A percentile compares a stretch with the other conserved stretches of the same genome.
Conservation (phyloP, 371 early-diverging fungal species). For the Mucor sp. region DNA sequence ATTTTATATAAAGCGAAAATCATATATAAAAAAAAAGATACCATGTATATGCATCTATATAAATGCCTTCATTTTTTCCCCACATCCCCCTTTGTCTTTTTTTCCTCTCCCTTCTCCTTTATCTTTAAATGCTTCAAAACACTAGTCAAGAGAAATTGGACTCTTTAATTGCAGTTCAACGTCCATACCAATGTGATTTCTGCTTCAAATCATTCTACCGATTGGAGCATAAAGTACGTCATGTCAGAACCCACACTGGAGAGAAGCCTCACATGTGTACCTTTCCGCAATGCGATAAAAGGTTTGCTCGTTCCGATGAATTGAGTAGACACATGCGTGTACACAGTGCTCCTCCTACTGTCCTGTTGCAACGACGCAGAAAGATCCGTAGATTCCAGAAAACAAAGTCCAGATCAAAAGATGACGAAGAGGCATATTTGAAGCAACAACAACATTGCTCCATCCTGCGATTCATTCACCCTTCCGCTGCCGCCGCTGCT, state of each 20-base stretch:
- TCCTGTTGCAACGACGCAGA: constrained; percentile 15
- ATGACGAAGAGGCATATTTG: constrained; percentile 49
- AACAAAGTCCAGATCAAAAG: constrained; percentile 11
- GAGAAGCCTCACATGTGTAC: constrained; percentile 85
- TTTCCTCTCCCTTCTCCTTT: constrained; percentile 2
- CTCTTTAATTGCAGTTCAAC: constrained; percentile 2
- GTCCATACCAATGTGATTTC: constrained; percentile 72
- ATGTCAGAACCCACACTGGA: constrained; percentile 88
- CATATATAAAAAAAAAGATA: constrained; percentile 4
- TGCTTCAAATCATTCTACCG: constrained; percentile 77
- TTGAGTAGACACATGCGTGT: constrained; percentile 76
- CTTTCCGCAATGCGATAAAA: constrained; percentile 72
- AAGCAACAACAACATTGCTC: constrained; percentile 52
- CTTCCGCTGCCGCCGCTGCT: constrained; percentile 1
- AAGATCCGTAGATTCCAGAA: constrained; percentile 15
- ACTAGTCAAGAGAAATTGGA: not conserved
- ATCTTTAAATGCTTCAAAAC: not conserved
- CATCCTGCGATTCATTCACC: constrained; percentile 40
- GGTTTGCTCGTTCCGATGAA: constrained; percentile 88
- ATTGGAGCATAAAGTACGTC: constrained; percentile 78
- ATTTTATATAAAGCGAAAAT: not conserved
- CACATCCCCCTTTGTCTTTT: constrained; percentile 1
- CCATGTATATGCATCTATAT: not conserved
- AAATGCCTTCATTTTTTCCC: not conserved
- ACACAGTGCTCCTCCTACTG: constrained; percentile 50